Evolutionary conservation across 352 stramenopile genomes (phyloP).

Genomic region (Globisporangium mamillatum): DNA sequence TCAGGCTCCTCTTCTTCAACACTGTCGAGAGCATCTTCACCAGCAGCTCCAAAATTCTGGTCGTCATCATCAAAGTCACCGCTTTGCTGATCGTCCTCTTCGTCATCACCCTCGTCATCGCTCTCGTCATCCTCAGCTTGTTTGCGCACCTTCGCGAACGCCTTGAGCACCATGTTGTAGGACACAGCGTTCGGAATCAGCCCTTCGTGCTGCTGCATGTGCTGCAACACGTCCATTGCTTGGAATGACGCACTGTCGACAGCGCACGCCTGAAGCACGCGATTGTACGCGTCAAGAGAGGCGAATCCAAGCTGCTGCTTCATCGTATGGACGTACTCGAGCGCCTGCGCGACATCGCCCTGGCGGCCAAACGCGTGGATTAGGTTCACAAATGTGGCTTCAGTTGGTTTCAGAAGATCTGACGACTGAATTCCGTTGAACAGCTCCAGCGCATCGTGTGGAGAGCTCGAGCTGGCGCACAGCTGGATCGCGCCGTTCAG

Average conservation of each 20-base stretch:
- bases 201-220: slow-evolving; percentile 30
- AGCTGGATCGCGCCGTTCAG: slow-evolving; percentile 53
- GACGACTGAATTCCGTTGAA: slow-evolving; percentile 51
- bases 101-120: slow-evolving; percentile 19
- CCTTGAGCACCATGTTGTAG: slow-evolving; percentile 58
- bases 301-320: slow-evolving; percentile 38
- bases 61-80: slow-evolving; percentile 7
- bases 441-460: slow-evolving; percentile 44
- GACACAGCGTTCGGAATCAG: slow-evolving; percentile 38
- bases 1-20: neutral
- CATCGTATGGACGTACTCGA: slow-evolving; percentile 40
- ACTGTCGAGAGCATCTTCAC: neutral
- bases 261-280: slow-evolving; percentile 54
- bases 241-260: slow-evolving; percentile 31
- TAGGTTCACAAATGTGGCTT: slow-evolving; percentile 43
- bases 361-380: slow-evolving; percentile 51
- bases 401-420: slow-evolving; percentile 26
- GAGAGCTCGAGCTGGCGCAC: slow-evolving; percentile 43
- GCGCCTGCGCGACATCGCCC: slow-evolving; percentile 44
- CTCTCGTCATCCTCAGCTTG: slow-evolving; percentile 19
- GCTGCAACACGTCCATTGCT: slow-evolving; percentile 40
- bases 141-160: slow-evolving; percentile 33
- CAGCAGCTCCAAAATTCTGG: neutral
- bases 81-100: slow-evolving; percentile 16
- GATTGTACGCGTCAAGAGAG: slow-evolving; percentile 48